Evolutionary conservation across 331 rosid species (phyloP), one percentile per base, ranked within the genome.

Genomic region (Erythrophleum ivorense): DNA sequence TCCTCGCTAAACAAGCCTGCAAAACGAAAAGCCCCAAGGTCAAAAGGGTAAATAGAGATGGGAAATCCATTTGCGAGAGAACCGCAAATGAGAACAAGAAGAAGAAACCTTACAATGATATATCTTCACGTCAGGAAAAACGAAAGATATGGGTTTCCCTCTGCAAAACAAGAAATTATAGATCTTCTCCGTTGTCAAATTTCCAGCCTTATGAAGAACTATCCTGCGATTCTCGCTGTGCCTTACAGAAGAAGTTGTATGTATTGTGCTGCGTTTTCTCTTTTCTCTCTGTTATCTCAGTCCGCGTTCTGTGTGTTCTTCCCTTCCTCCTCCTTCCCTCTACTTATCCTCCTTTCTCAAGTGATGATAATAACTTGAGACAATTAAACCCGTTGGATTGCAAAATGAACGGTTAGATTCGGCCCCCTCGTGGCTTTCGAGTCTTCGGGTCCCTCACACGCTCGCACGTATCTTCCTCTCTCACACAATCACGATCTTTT

Each of bases 311-410:
- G 78, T 62, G 9, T 9, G 19, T 71, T 29, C 55, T 19, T 11
- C 57, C 18, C 3, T 7, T 31, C 34, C 18, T 14, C 36, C 15
- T 5, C 33, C 16, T 9, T 80, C 54, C 53, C 46, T 80, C 24
- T 81, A 73, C 77, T 64, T 73, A 81, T 73, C 68, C 58, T 50
- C 13, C 58, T 31, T 50, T 19, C 24, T 49, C 62, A 4, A 7
- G 69, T 58, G 67, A 73, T 16, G 36, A 70, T 64, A 63, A 24
- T 34, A 65, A 75, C 57, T 31, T 38, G 68, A 70, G 55, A 15
- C 31, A 16, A 76, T 21, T 1, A 9, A 2, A 63, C 12, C 84
- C 82, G 84, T 63, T 40, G 1, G 87, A 84, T 84, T 70, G 66
- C 49, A 9, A 16, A 18, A 21, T 73, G 49, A 40, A 73, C 66